These are phyloP conservation scores for Mentha longifolia DNA, from an alignment of 257 asterid species.

Conservation along the genomic window DNA sequence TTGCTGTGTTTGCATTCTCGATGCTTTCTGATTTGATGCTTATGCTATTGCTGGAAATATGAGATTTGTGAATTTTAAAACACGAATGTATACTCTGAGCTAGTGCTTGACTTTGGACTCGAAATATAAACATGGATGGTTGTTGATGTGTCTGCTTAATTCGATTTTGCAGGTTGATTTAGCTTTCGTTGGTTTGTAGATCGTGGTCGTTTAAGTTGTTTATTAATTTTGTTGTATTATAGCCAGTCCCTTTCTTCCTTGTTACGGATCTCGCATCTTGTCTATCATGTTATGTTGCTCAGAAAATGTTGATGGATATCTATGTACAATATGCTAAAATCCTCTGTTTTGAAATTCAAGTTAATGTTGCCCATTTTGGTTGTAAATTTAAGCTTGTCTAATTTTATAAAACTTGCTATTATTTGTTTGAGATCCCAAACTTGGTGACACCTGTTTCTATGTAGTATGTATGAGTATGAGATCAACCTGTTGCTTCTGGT, in stretches of 20 bases:
- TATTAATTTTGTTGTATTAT: not conserved
- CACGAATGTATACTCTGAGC: not conserved
- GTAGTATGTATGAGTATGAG: not conserved
- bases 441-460: not conserved
- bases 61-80: not conserved
- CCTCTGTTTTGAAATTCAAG: not conserved
- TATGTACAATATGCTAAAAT: not conserved
- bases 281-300: not conserved
- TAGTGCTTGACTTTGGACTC: not conserved
- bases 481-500: not conserved
- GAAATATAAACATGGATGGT: not conserved
- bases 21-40: not conserved
- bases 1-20: slow-evolving; percentile 1
- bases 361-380: not conserved
- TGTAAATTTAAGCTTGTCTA: not conserved
- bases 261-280: not conserved
- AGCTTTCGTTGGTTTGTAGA: not conserved
- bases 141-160: not conserved
- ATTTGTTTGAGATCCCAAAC: not conserved
- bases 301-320: not conserved
- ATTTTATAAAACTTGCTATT: not conserved
- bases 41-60: not conserved
- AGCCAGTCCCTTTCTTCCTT: not conserved
- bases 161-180: slow-evolving; percentile 3
- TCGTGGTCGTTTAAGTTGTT: not conserved